Conservation (phyloP, 139 green algal species). For the Astrephomene gubernaculifera region DNA sequence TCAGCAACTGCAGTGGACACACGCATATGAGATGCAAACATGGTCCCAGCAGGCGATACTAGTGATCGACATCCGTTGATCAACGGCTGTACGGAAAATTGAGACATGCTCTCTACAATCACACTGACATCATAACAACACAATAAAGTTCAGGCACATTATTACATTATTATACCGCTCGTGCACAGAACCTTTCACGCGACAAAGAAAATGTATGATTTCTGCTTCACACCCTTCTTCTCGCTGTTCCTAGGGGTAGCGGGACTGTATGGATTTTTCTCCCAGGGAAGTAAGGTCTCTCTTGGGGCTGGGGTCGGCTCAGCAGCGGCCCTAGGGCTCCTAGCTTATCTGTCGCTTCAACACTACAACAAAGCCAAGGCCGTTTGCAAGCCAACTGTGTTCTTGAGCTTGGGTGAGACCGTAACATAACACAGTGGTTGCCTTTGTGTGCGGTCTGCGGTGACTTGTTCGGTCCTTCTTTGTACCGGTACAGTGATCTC, state of each 20-base stretch:
- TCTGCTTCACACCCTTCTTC: constrained; percentile 29
- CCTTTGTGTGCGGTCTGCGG: not conserved
- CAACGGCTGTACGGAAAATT: too few relatives aligned
- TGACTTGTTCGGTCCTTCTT: too few relatives aligned
- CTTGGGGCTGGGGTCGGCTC: not conserved
- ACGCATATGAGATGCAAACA: too few relatives aligned
- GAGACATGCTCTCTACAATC: too few relatives aligned
- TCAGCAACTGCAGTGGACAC: too few relatives aligned
- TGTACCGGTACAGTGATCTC: constrained; percentile 15
- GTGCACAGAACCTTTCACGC: too few relatives aligned
- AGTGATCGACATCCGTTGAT: too few relatives aligned
- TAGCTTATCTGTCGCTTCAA: constrained; percentile 12
- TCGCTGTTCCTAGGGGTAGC: constrained; percentile 4
- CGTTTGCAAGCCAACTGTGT: constrained; percentile 16
- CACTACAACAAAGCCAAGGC: constrained; percentile 30
- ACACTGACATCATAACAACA: too few relatives aligned
- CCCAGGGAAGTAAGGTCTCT: constrained; percentile 21
- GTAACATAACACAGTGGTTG: not conserved
- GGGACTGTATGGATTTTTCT: constrained; percentile 5
- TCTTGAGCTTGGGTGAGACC: constrained; percentile 14
- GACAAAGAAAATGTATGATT: constrained; percentile 44
- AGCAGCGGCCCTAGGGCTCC: not conserved
- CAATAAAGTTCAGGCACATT: too few relatives aligned
- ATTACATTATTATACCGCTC: too few relatives aligned
- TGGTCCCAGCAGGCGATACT: too few relatives aligned